Evolutionary conservation across 2,329 filamentous ascomycete genomes (phyloP).

Genomic region (Chrysoporthe cubensis): DNA sequence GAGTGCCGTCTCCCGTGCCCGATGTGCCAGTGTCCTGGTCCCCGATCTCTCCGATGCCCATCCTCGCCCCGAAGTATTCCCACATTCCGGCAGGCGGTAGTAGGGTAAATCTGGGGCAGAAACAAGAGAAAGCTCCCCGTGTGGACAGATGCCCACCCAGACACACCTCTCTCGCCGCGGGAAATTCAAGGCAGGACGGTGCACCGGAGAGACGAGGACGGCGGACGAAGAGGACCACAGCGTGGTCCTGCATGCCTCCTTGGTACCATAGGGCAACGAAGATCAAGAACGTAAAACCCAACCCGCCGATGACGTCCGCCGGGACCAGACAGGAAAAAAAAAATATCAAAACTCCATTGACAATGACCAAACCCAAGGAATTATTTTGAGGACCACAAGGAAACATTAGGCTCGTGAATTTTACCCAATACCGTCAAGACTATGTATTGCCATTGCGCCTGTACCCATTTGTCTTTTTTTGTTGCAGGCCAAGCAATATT

Average conservation of each 20-base stretch:
- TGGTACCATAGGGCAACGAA: not conserved
- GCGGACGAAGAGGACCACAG: not conserved
- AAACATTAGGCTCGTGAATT: not conserved
- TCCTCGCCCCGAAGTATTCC: not conserved
- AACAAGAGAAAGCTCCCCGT: not conserved
- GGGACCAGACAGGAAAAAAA: not conserved
- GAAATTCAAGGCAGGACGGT: not conserved
- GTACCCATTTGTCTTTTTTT: not conserved
- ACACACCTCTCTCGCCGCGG: not conserved
- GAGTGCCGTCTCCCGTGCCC: too few relatives aligned
- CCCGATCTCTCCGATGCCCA: not conserved
- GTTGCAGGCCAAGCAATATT: conserved; percentile 2
- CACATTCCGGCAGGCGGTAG: not conserved
- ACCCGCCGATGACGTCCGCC: not conserved
- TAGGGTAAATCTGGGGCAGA: not conserved
- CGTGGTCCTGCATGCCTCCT: not conserved
- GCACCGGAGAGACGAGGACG: not conserved
- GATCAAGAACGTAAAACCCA: not conserved
- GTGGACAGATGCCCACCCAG: not conserved
- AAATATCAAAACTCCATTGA: not conserved
- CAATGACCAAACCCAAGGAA: not conserved
- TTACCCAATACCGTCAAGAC: conserved; percentile 2
- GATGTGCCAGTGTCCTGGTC: not conserved
- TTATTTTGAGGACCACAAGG: not conserved
- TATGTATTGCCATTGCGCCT: conserved; percentile 3